These are phyloP conservation scores for Jackrogersella multiformis DNA, from an alignment of 495 filamentous ascomycete species.

Conservation along the genomic window DNA sequence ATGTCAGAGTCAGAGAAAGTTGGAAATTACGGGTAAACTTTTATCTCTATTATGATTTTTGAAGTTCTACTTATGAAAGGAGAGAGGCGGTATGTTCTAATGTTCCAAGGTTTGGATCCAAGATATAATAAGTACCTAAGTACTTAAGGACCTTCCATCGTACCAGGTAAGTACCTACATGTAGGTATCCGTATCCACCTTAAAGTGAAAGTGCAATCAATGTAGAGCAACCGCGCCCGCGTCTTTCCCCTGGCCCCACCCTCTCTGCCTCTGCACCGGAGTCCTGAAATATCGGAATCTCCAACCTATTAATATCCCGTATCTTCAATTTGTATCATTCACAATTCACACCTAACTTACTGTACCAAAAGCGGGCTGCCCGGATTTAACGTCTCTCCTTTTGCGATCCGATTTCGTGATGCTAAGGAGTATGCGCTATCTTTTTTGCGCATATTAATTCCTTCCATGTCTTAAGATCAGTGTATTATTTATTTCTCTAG, in stretches of 20 bases:
- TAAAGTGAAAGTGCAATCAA: too few relatives aligned
- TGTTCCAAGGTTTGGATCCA: too few relatives aligned
- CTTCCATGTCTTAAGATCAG: conserved; percentile 27
- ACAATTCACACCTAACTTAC: conserved; percentile 26
- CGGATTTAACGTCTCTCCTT: conserved; percentile 6
- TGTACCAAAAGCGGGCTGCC: not conserved
- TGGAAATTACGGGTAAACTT: too few relatives aligned
- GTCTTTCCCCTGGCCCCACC: conserved; percentile 21
- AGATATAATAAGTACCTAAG: too few relatives aligned
- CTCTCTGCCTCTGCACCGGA: too few relatives aligned
- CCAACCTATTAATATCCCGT: conserved; percentile 17
- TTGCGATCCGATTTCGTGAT: conserved; percentile 18
- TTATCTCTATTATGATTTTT: too few relatives aligned
- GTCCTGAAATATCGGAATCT: conserved; percentile 8
- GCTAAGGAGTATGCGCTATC: conserved; percentile 3
- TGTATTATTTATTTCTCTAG: conserved; percentile 9
- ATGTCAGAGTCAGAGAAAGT: too few relatives aligned
- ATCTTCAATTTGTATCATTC: conserved; percentile 17
- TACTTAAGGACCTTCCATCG: too few relatives aligned
- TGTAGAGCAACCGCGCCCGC: conserved; percentile 19
- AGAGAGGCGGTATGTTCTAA: too few relatives aligned
- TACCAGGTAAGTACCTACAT: too few relatives aligned
- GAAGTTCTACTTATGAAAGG: too few relatives aligned
- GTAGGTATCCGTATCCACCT: conserved; percentile 5
- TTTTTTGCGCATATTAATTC: conserved; percentile 11